Evolutionary conservation across 2,329 filamentous ascomycete species (phyloP), one percentile per base, ranked within the genome.

Genomic region (Nigrospora osmanthi): DNA sequence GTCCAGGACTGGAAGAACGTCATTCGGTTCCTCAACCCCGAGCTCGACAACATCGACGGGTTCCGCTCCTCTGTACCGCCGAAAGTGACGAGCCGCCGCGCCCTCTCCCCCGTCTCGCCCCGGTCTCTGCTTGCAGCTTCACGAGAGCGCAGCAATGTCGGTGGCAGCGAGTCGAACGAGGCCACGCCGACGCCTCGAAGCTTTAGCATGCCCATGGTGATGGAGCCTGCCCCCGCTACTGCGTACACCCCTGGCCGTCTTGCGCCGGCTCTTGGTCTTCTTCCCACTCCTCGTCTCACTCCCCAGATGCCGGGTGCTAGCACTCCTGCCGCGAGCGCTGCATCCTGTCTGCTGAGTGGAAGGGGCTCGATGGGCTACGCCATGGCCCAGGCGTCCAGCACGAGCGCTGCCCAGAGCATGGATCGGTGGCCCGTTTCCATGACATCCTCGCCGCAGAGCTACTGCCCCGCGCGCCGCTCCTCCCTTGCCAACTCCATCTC

Each of bases 401-500:
- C 67, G 38, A 68, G 58, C 49, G 64, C 71, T 19, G 56, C 68
- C 17, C 76, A 80, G 54, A 66, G 65, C 35, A 57, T 76, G 36
- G 78, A 82, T 47, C 72, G 73, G 51, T 76, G 76, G 67, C 70
- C 73, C 38, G 58, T 59, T 17, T 62, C 66, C 13, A 64, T 66
- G 46, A 68, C 67, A 4, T 72, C 73, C 4, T 81, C 80, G 16
- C 78, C 78, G 23, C 69, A 72, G 54, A 67, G 65, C 52, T 72
- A 73, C 54, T 58, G 66, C 42, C 66, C 69, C 2, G 64, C 68
- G 34, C 79, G 80, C 48, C 78, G 79, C 49, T 81, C 79, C 13
- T 83, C 80, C 14, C 73, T 83, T 48, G 79, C 78, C 58, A 80
- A 74, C 57, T 80, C 80, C 15, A 67, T 80, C 53, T 83, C 80